Percentiles rank a stretch among this genome's conserved stretches.
Conservation (phyloP, 2,329 filamentous ascomycete species). For the Ambrosiella xylebori region DNA sequence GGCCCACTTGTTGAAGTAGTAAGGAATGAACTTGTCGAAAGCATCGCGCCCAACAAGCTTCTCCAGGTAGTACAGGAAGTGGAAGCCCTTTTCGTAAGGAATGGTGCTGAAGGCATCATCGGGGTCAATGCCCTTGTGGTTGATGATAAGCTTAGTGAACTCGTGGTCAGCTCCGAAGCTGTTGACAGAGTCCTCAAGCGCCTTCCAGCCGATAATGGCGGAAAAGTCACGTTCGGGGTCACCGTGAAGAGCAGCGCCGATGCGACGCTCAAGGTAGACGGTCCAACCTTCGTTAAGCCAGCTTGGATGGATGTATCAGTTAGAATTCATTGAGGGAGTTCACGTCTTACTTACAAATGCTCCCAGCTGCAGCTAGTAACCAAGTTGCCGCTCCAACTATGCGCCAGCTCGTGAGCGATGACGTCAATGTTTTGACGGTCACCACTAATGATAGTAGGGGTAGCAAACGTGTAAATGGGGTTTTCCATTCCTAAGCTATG, state of each 20-base stretch:
- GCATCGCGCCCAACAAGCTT: constrained; percentile 66
- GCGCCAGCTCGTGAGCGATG: constrained; percentile 68
- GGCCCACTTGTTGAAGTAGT: constrained; percentile 79
- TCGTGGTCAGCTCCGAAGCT: constrained; percentile 70
- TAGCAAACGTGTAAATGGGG: constrained; percentile 86
- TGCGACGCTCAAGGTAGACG: constrained; percentile 78
- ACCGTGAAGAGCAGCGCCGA: constrained; percentile 60
- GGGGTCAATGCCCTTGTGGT: constrained; percentile 78
- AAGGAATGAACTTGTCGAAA: constrained; percentile 89
- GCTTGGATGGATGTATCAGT: constrained; percentile 19
- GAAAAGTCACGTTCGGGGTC: constrained; percentile 82
- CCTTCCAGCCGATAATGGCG: constrained; percentile 90
- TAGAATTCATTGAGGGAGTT: neutral
- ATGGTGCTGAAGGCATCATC: constrained; percentile 89
- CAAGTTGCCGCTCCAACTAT: constrained; percentile 78
- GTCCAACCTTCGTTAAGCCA: constrained; percentile 79
- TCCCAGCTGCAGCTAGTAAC: constrained; percentile 68
- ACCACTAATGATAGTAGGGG: constrained; percentile 82
- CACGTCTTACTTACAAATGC: constrained; percentile 42
- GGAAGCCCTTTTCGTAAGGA: constrained; percentile 93
- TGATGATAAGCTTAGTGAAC: constrained; percentile 80
- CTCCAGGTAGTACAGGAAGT: constrained; percentile 83
- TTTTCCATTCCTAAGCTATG: constrained; percentile 59
- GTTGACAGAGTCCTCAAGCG: constrained; percentile 62
- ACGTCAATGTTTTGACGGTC: constrained; percentile 87